Evolutionary conservation across 257 asterid species (phyloP).

Genomic region (Salvia splendens): DNA sequence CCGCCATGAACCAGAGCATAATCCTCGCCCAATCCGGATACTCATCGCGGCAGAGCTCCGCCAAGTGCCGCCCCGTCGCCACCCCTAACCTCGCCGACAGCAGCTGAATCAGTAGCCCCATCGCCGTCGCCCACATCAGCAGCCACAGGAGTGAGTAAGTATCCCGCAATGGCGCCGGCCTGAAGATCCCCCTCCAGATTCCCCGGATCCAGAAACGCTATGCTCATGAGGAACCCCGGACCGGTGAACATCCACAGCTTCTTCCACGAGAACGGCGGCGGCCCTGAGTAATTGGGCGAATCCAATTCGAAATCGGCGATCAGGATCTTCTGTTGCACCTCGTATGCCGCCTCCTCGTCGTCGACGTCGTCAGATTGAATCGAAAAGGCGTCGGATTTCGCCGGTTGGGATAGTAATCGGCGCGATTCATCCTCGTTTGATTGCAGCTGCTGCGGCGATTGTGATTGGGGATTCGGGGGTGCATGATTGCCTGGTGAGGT

Average conservation of each 20-base stretch:
- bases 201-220: conserved; percentile 93
- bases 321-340: conserved; percentile 58
- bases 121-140: conserved; percentile 83
- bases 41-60: conserved; percentile 91
- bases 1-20: conserved; percentile 89
- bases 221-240: conserved; percentile 92
- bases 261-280: conserved; percentile 74
- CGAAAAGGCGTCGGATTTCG: conserved; percentile 35
- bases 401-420: conserved; percentile 47
- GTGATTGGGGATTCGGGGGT: conserved; percentile 23
- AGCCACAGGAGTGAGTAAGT: conserved; percentile 87
- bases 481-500: conserved; percentile 40
- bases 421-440: conserved; percentile 51
- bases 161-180: conserved; percentile 95
- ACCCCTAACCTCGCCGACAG: conserved; percentile 82
- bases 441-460: conserved; percentile 18
- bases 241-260: conserved; percentile 91
- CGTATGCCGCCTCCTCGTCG: conserved; percentile 57
- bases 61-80: conserved; percentile 89
- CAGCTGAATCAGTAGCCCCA: conserved; percentile 87
- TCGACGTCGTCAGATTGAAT: conserved; percentile 32
- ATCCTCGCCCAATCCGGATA: conserved; percentile 83
- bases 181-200: conserved; percentile 94
- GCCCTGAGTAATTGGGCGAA: conserved; percentile 38
- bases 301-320: conserved; percentile 56